Conservation (phyloP, 257 asterid genomes). For the Apocynum venetum region DNA sequence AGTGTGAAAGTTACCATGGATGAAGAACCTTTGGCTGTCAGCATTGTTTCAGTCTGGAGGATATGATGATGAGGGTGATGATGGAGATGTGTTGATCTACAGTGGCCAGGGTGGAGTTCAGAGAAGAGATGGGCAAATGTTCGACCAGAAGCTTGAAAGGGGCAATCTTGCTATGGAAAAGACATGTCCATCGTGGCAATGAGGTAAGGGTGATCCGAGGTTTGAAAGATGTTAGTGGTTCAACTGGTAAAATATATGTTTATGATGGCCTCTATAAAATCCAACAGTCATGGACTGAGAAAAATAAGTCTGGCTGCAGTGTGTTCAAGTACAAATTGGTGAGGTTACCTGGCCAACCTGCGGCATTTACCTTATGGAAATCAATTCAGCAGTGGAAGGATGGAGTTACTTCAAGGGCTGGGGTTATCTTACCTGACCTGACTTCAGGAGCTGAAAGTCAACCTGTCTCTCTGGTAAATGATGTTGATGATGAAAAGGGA, state of each 20-base stretch:
- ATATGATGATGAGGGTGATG: conserved; percentile 74
- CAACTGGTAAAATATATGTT: conserved; percentile 62
- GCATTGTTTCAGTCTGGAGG: conserved; percentile 96
- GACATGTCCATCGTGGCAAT: conserved; percentile 39
- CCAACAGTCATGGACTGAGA: conserved; percentile 81
- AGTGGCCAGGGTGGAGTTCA: conserved; percentile 87
- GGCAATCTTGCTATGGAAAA: conserved; percentile 52
- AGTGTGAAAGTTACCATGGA: conserved; percentile 46
- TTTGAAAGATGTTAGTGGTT: conserved; percentile 26
- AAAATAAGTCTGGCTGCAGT: conserved; percentile 60
- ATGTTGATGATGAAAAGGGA: conserved; percentile 81
- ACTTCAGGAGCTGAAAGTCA: conserved; percentile 72
- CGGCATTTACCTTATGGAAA: conserved; percentile 80
- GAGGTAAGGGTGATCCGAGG: conserved; percentile 66
- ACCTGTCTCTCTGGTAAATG: conserved; percentile 80
- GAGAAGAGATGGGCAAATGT: conserved; percentile 68
- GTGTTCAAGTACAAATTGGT: conserved; percentile 80
- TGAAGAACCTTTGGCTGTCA: conserved; percentile 87
- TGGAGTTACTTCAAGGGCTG: conserved; percentile 53
- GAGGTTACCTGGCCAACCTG: conserved; percentile 80
- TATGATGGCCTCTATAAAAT: conserved; percentile 86
- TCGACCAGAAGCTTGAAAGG: conserved; percentile 77
- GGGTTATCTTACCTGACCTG: conserved; percentile 76
- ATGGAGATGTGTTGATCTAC: conserved; percentile 65
- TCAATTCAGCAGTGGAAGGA: conserved; percentile 83